These are phyloP conservation scores for Macrophomina pseudophaseolina DNA, from an alignment of 2,329 filamentous ascomycete genomes.

Conservation along the genomic window DNA sequence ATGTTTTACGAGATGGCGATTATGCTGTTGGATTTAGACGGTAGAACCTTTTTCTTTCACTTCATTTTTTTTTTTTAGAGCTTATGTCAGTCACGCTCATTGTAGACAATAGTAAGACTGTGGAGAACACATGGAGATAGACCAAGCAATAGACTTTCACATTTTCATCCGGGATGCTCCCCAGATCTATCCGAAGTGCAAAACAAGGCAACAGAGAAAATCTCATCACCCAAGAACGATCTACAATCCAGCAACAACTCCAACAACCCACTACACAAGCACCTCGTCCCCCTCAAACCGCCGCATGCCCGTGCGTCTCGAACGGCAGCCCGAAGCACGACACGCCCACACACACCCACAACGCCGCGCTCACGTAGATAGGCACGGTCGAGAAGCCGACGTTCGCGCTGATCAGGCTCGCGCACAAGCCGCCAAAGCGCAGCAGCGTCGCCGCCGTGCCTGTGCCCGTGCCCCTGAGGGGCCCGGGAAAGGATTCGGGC, in stretches of 20 bases:
- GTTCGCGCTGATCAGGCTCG: slow-evolving; percentile 52
- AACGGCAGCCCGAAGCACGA: slow-evolving; percentile 52
- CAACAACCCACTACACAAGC: not conserved
- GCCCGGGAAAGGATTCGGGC: slow-evolving; percentile 63
- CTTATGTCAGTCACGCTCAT: too few species aligned
- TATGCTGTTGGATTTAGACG: too few species aligned
- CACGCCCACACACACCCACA: slow-evolving; percentile 52
- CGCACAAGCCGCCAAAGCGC: slow-evolving; percentile 47
- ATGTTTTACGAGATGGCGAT: too few species aligned
- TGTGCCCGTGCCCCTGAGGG: slow-evolving; percentile 60
- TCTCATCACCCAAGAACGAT: not conserved
- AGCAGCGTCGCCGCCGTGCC: slow-evolving; percentile 53
- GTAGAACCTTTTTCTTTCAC: too few species aligned
- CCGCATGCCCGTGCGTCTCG: slow-evolving; percentile 50
- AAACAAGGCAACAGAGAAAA: not conserved
- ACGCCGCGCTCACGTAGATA: slow-evolving; percentile 52
- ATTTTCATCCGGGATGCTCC: too few species aligned
- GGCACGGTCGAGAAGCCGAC: slow-evolving; percentile 51
- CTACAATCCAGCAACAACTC: not conserved
- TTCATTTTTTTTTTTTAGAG: not conserved
- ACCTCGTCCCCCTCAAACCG: slow-evolving; percentile 31
- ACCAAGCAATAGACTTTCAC: too few species aligned
- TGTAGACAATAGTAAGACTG: too few species aligned
- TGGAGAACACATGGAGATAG: too few species aligned
- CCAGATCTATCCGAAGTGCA: not conserved